Base-by-base conservation (phyloP, 176 grass and related monocot species). In the Oryza nivara region DNA sequence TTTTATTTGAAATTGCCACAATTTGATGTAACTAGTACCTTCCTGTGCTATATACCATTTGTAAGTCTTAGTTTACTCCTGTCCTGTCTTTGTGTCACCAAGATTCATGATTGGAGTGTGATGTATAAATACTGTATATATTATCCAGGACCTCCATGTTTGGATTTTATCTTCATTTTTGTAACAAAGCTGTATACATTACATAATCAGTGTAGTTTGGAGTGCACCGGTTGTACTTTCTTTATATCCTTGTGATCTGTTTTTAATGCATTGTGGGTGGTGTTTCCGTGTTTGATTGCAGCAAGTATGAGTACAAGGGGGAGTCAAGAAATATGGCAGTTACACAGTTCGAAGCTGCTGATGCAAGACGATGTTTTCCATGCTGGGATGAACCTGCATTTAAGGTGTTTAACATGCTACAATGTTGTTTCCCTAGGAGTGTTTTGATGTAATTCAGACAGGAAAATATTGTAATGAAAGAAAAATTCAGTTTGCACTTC, bases 321-420 rank as follows among this genome's bases (percentile, higher is more conserved):
- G 86, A 87, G 56, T 82, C 73, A 40, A 72, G 70, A 76, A 94
- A 97, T 40, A 94, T 97, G 94, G 92, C 90, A 0, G 90, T 92
- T 10, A 97, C 94, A 56, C 94, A 97, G 87, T 97, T 94, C 79
- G 83, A 97, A 85, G 65, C 94, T 38, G 94, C 89, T 52, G 94
- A 97, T 89, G 92, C 92, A 11, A 87, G 94, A 41, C 81, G 94
- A 6, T 97, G 94, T 78, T 97, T 97, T 85, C 94, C 94, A 69
- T 92, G 90, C 65, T 97, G 94, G 94, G 94, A 97, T 85, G 94
- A 97, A 69, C 94, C 94, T 69, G 83, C 90, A 41, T 94, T 85
- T 85, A 97, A 97, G 92, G 82, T 81, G 41, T 67, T 73, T 58
- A 70, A 71, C 40, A 14, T 63, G 22, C 49, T 25, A 36, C 36